These are phyloP conservation scores for Pseudoscleropodium purum DNA, from an alignment of 225 moss, liverwort and hornwort species.

Conservation along the genomic window DNA sequence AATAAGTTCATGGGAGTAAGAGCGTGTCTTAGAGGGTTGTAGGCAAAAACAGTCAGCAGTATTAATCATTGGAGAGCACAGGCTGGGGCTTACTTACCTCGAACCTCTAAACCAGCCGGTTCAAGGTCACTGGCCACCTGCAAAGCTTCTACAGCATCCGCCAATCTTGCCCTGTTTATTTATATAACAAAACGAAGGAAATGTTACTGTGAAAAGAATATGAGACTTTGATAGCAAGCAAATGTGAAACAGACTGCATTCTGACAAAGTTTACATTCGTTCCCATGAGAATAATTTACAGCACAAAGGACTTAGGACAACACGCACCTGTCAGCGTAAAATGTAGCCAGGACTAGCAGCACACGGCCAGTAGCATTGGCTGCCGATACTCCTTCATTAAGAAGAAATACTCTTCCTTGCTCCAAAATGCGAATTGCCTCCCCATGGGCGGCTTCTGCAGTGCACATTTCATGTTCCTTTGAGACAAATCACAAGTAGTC, in stretches of 20 bases:
- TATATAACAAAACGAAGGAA: background rate
- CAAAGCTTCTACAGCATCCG: conserved; percentile 70
- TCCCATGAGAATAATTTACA: background rate
- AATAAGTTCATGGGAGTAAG: conserved; percentile 1
- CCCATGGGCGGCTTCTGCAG: conserved; percentile 37
- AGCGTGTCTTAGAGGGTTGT: background rate
- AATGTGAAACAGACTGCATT: background rate
- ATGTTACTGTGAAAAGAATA: background rate
- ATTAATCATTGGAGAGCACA: background rate
- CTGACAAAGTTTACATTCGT: background rate
- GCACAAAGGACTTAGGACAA: background rate
- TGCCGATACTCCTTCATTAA: conserved; percentile 55
- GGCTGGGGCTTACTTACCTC: conserved; percentile 37
- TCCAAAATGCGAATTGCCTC: conserved; percentile 84
- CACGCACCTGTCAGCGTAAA: conserved; percentile 62
- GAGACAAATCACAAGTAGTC: background rate
- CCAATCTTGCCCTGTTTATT: conserved; percentile 42
- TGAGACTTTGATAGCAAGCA: background rate
- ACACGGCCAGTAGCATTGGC: conserved; percentile 69
- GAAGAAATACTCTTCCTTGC: conserved; percentile 62
- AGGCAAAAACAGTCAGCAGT: background rate
- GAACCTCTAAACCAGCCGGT: conserved; percentile 49
- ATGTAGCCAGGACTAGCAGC: conserved; percentile 64
- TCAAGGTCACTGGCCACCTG: conserved; percentile 60
- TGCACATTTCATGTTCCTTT: background rate